Percentiles rank a stretch among this genome's conserved stretches.
Evolutionary conservation across 441 rosid genomes (phyloP).

Genomic region (Isatis lusitanica): DNA sequence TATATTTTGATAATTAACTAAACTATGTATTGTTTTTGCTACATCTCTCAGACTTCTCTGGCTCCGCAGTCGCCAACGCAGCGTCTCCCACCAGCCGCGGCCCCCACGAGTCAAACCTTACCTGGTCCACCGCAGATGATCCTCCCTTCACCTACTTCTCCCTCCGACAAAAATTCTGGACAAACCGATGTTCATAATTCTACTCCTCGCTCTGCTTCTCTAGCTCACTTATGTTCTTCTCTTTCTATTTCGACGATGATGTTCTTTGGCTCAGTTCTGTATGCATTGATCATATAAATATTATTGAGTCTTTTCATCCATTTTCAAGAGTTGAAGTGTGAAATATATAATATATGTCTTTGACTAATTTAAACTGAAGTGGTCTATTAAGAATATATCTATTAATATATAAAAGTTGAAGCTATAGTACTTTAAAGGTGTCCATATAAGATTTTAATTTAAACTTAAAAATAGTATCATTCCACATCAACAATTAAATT

Average conservation of each 20-base stretch:
- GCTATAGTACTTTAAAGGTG: no score
- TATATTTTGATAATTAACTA: background rate
- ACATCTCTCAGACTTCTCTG: slow-evolving; percentile 16
- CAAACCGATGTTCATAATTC: slow-evolving; percentile 36
- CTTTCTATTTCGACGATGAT: slow-evolving; percentile 4
- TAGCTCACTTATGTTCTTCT: slow-evolving; percentile 27
- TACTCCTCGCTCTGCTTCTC: slow-evolving; percentile 35
- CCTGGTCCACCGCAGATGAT: slow-evolving; percentile 34
- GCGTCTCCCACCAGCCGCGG: slow-evolving; percentile 35
- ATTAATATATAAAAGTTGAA: no score
- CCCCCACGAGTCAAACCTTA: slow-evolving; percentile 22
- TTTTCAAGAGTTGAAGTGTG: slow-evolving; percentile 11
- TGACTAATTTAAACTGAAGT: background rate
- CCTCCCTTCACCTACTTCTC: slow-evolving; percentile 36
- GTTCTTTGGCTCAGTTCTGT: slow-evolving; percentile 26
- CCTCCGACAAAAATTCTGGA: slow-evolving; percentile 36
- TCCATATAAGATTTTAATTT: no score
- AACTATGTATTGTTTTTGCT: slow-evolving; percentile 8
- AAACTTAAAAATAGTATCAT: no score
- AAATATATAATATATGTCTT: background rate
- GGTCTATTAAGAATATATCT: no score
- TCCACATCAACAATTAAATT: no score
- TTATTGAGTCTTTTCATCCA: background rate
- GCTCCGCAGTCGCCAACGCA: slow-evolving; percentile 25
- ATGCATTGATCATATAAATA: slow-evolving; percentile 15